phyloP scores from a whole-genome alignment of 2,329 filamentous ascomycete genomes.

The Colletotrichum navitas region DNA sequence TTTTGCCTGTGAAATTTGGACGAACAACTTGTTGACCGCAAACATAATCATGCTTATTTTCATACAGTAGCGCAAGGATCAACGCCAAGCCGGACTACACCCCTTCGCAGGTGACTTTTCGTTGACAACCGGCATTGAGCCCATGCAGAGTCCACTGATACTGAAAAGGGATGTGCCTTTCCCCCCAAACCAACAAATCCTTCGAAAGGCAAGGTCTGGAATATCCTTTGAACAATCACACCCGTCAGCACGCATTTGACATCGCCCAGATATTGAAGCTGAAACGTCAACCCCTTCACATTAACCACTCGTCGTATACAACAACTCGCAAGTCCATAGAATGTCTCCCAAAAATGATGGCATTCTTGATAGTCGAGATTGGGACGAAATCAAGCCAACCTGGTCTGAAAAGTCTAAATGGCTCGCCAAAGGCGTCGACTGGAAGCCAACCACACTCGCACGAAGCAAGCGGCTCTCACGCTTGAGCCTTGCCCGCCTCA shows the following conservation, averaged over 20 bases:
- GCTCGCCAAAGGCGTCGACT: conserved; percentile 43
- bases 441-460: conserved; percentile 47
- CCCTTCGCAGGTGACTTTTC: background rate
- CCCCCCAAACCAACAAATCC: conserved; percentile 5
- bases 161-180: conserved; percentile 28
- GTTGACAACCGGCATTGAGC: conserved; percentile 1
- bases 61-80: background rate
- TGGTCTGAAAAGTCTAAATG: conserved; percentile 44
- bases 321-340: conserved; percentile 11
- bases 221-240: conserved; percentile 7
- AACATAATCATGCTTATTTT: background rate
- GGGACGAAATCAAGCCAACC: conserved; percentile 50
- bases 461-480: conserved; percentile 35
- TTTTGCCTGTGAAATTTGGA: conserved; percentile 35
- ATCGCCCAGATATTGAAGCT: conserved; percentile 13
- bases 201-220: conserved; percentile 5
- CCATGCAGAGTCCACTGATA: background rate
- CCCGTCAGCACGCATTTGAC: conserved; percentile 10
- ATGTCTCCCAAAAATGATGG: conserved; percentile 51
- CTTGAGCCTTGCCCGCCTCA: conserved; percentile 6
- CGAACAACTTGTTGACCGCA: background rate
- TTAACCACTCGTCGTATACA: background rate
- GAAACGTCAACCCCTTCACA: background rate
- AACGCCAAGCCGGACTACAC: conserved; percentile 14
- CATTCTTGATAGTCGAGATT: conserved; percentile 51